phyloP scores from a whole-genome alignment of 2,329 filamentous ascomycete genomes.

The Tolypocladium cylindrosporum region DNA sequence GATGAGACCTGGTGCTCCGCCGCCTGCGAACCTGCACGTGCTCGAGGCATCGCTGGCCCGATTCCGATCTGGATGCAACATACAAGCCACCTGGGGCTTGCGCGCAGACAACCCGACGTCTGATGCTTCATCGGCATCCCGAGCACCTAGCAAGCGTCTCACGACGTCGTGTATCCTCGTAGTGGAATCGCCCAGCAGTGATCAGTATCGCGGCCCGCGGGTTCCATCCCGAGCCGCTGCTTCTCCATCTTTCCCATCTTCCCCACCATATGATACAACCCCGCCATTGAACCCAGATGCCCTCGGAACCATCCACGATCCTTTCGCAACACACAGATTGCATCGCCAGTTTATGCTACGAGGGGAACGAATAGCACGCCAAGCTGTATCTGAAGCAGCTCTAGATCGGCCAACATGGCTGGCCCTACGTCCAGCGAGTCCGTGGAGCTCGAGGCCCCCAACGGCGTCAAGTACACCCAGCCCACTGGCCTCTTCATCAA shows the following conservation, averaged over 20 bases:
- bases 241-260: neutral
- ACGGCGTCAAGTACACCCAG: slow-evolving; percentile 57
- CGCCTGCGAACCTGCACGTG: neutral
- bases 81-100: neutral
- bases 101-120: neutral
- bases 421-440: neutral
- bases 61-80: neutral
- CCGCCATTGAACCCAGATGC: neutral
- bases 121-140: neutral
- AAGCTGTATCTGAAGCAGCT: neutral
- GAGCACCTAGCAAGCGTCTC: neutral
- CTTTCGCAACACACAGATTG: too few species aligned
- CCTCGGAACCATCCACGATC: neutral
- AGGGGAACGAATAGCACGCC: neutral
- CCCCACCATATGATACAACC: neutral
- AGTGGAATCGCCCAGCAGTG: neutral
- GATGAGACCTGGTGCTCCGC: neutral
- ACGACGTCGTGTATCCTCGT: neutral
- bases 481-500: slow-evolving; percentile 68
- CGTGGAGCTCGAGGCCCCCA: slow-evolving; percentile 27
- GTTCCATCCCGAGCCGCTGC: neutral
- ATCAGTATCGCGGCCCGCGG: neutral
- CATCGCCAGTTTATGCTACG: neutral
- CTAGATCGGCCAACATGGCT: neutral
- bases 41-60: neutral